phyloP scores from a whole-genome alignment of 192 early-diverging fungal genomes.

The Backusella macrospora region DNA sequence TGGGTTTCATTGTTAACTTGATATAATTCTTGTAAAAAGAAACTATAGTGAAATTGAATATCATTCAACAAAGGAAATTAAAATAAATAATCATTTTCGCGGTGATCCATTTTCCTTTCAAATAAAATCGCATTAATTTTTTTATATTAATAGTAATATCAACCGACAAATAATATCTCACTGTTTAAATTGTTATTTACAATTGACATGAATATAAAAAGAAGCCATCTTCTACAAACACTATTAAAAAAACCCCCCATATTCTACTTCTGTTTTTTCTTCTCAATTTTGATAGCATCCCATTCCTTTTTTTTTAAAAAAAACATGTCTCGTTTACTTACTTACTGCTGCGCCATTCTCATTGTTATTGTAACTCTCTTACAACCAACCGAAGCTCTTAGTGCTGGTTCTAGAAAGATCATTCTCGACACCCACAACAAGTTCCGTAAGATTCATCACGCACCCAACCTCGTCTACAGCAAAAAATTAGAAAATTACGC shows the following conservation, averaged over 20 bases:
- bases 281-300: background rate
- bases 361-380: background rate
- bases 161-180: too few relatives aligned
- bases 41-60: too few relatives aligned
- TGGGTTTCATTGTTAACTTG: background rate
- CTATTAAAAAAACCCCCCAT: too few relatives aligned
- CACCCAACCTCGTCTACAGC: conserved; percentile 45
- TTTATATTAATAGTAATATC: too few relatives aligned
- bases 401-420: background rate
- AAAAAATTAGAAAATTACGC: conserved; percentile 38
- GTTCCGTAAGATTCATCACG: conserved; percentile 42
- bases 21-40: too few relatives aligned
- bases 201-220: too few relatives aligned
- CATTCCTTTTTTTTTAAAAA: background rate
- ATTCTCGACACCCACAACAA: conserved; percentile 48
- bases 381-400: background rate
- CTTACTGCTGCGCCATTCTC: background rate
- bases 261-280: background rate
- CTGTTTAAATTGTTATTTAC: too few relatives aligned
- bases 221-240: too few relatives aligned
- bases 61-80: too few relatives aligned
- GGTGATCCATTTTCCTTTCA: too few relatives aligned
- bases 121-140: too few relatives aligned
- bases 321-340: background rate
- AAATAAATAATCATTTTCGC: too few relatives aligned